Conservation (phyloP, 1,284 basidiomycete genomes). For the Cryptococcus wingfieldii region DNA sequence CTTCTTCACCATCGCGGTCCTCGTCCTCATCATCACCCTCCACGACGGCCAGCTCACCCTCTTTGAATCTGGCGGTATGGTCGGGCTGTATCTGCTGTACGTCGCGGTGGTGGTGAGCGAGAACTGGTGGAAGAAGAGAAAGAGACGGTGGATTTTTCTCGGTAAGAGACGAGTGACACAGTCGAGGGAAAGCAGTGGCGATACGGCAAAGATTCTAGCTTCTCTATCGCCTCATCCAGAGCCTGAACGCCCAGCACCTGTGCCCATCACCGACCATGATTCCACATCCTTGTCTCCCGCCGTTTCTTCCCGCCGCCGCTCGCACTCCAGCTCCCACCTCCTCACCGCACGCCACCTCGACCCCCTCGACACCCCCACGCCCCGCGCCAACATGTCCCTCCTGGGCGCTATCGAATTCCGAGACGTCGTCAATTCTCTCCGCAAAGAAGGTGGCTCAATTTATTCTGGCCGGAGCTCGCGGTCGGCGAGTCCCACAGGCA, state of each 20-base stretch:
- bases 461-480: constrained; percentile 8
- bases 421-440: constrained; percentile 76
- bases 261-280: background rate
- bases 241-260: background rate
- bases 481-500: constrained; percentile 10
- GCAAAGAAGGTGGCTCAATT: constrained; percentile 45
- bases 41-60: constrained; percentile 69
- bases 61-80: constrained; percentile 70
- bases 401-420: constrained; percentile 91
- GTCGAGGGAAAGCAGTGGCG: constrained; percentile 42
- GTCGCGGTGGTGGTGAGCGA: constrained; percentile 70
- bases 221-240: background rate
- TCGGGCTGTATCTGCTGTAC: constrained; percentile 73
- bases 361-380: constrained; percentile 33
- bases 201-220: background rate
- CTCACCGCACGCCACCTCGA: constrained; percentile 7
- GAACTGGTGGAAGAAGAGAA: constrained; percentile 65
- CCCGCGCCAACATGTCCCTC: constrained; percentile 62
- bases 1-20: constrained; percentile 81
- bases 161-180: constrained; percentile 38
- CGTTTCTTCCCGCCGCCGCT: constrained; percentile 3
- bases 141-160: constrained; percentile 3
- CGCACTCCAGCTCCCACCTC: constrained; percentile 1
- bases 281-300: background rate
- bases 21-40: constrained; percentile 68